These are phyloP conservation scores for Saposhnikovia divaricata DNA, from an alignment of 129 eudicot genomes.

Conservation along the genomic window DNA sequence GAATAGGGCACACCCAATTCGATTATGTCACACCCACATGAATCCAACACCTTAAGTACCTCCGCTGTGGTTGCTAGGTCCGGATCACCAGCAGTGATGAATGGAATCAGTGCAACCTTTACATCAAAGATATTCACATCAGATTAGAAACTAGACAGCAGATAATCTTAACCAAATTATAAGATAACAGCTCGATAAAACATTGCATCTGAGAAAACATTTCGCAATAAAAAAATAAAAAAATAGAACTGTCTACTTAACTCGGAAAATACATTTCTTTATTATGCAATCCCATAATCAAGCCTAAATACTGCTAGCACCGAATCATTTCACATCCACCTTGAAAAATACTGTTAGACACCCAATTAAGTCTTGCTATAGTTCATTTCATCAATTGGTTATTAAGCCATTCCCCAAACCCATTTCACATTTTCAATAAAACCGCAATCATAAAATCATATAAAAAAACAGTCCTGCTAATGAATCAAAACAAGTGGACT, in stretches of 20 bases:
- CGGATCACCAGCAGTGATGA: slow-evolving; percentile 96
- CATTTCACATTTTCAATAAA: too few species aligned
- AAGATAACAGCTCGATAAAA: not conserved
- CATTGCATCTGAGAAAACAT: not conserved
- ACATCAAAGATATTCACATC: slow-evolving; percentile 19
- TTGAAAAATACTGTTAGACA: too few species aligned
- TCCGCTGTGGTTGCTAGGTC: slow-evolving; percentile 80
- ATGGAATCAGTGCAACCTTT: slow-evolving; percentile 94
- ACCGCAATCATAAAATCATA: too few species aligned
- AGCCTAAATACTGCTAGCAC: too few species aligned
- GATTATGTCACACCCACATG: slow-evolving; percentile 86
- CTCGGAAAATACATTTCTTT: not conserved
- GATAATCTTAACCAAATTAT: not conserved
- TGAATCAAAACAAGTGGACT: not conserved
- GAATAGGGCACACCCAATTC: slow-evolving; percentile 95
- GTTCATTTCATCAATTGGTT: too few species aligned
- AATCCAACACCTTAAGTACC: slow-evolving; percentile 72
- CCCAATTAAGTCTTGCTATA: too few species aligned
- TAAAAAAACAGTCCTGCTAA: too few species aligned
- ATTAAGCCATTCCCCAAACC: too few species aligned
- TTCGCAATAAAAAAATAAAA: not conserved
- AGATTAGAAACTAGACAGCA: slow-evolving; percentile 7
- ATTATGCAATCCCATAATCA: not conserved
- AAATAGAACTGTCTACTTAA: not conserved
- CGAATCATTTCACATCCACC: too few species aligned